Percentiles rank a stretch among this genome's conserved stretches.
phyloP scores from a whole-genome alignment of 441 rosid genomes.

The Gossypium laxum region DNA sequence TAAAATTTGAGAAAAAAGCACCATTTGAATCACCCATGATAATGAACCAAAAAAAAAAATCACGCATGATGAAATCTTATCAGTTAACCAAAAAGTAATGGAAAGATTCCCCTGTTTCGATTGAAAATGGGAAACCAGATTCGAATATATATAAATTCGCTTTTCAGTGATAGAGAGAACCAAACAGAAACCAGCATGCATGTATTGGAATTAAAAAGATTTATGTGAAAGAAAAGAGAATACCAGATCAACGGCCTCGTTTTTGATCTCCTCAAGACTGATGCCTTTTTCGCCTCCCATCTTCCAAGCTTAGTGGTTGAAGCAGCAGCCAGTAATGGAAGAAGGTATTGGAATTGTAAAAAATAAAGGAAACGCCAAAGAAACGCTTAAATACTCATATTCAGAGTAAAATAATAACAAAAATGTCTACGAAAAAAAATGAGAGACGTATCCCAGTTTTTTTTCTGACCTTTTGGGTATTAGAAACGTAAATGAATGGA shows the following conservation, averaged over 20 bases:
- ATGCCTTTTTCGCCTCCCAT: conserved; percentile 33
- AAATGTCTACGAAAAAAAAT: conserved; percentile 1
- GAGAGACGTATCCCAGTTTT: not conserved
- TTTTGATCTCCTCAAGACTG: conserved; percentile 61
- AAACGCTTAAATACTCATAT: conserved; percentile 8
- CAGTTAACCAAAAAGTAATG: not conserved
- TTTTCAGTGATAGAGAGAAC: not conserved
- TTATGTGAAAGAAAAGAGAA: not conserved
- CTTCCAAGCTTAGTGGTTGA: conserved; percentile 11
- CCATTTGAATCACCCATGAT: not conserved
- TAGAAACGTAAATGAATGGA: not conserved
- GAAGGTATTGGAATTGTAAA: not conserved
- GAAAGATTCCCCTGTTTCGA: not conserved
- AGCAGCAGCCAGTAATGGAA: not conserved
- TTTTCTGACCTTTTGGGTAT: not conserved
- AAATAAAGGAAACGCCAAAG: not conserved
- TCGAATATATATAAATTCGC: not conserved
- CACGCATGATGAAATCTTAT: not conserved
- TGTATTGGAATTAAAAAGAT: not conserved
- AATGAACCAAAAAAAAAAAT: not conserved
- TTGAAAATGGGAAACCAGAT: not conserved
- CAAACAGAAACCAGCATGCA: not conserved
- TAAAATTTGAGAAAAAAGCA: not conserved
- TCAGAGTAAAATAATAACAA: not conserved
- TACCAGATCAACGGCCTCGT: conserved; percentile 87